Percentiles rank a stretch among this genome's conserved stretches.
These are phyloP conservation scores for Austroboletus eburneus DNA, from an alignment of 768 basidiomycete genomes.

Conservation along the genomic window DNA sequence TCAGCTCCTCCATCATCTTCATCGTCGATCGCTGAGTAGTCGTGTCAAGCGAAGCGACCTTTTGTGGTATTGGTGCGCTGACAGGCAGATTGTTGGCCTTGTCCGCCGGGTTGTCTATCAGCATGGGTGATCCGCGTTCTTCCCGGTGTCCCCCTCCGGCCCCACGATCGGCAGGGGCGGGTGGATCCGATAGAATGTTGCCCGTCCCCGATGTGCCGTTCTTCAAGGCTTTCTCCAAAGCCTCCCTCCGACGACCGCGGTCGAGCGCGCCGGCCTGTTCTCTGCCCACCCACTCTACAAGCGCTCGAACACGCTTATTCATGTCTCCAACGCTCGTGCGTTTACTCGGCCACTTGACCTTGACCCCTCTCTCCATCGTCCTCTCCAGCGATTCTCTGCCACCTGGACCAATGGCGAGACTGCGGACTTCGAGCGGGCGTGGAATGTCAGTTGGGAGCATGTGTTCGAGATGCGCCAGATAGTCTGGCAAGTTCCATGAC, in stretches of 20 bases:
- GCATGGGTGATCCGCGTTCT: slow-evolving; percentile 30
- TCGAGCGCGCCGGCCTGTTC: slow-evolving; percentile 77
- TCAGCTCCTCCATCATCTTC: slow-evolving; percentile 87
- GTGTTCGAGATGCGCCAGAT: slow-evolving; percentile 79
- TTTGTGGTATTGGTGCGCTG: slow-evolving; percentile 8
- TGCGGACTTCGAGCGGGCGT: slow-evolving; percentile 67
- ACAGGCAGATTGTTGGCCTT: slow-evolving; percentile 12
- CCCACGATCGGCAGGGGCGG: slow-evolving; percentile 15
- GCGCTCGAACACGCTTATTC: slow-evolving; percentile 87
- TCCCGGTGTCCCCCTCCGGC: slow-evolving; percentile 9
- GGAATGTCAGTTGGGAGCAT: slow-evolving; percentile 78
- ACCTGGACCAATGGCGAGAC: slow-evolving; percentile 37
- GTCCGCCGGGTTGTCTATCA: slow-evolving; percentile 25
- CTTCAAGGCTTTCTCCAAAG: slow-evolving; percentile 54
- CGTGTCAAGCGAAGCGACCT: slow-evolving; percentile 5
- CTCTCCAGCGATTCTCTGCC: slow-evolving; percentile 55
- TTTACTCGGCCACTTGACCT: slow-evolving; percentile 91
- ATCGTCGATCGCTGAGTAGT: slow-evolving; percentile 44
- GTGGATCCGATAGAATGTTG: slow-evolving; percentile 3
- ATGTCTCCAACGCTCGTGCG: slow-evolving; percentile 96
- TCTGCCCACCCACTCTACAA: slow-evolving; percentile 92
- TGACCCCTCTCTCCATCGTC: slow-evolving; percentile 71
- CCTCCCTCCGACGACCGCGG: slow-evolving; percentile 62
- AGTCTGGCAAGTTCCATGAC: slow-evolving; percentile 91
- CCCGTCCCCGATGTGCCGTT: slow-evolving; percentile 8